These are phyloP conservation scores for Escovopsis sp. DNA, from an alignment of 2,329 filamentous ascomycete genomes.

Conservation along the genomic window DNA sequence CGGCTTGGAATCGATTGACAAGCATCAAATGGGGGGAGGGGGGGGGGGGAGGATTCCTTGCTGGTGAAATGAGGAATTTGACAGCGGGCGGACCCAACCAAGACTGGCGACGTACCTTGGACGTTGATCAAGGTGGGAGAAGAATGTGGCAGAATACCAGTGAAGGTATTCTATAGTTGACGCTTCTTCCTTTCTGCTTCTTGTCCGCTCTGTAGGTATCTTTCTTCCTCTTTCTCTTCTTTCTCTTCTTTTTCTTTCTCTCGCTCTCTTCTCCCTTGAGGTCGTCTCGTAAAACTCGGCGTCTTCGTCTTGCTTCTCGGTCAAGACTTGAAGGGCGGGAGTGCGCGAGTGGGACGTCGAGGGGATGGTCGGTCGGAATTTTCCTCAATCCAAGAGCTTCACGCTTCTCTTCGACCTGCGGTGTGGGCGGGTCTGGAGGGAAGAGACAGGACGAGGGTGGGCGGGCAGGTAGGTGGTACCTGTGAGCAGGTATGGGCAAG, in stretches of 20 bases:
- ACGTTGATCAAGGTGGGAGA: slow-evolving; percentile 7
- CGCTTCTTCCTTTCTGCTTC: slow-evolving; percentile 9
- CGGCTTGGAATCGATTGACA: slow-evolving; percentile 15
- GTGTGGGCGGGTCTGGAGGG: slow-evolving; percentile 29
- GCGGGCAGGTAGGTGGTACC: slow-evolving; percentile 17
- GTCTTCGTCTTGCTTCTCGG: slow-evolving; percentile 13
- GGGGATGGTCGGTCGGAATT: slow-evolving; percentile 15
- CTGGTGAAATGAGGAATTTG: slow-evolving; percentile 29
- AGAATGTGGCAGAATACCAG: slow-evolving; percentile 22
- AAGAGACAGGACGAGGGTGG: slow-evolving; percentile 37
- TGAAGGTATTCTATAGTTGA: slow-evolving; percentile 22
- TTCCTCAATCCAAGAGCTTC: slow-evolving; percentile 18
- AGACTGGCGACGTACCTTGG: slow-evolving; percentile 8
- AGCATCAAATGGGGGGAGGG: too few species aligned
- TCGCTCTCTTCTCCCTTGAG: slow-evolving; percentile 7
- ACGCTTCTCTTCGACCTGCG: slow-evolving; percentile 18
- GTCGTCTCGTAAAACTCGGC: slow-evolving; percentile 12
- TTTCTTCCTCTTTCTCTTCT: slow-evolving; percentile 14
- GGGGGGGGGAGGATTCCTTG: slow-evolving; percentile 21
- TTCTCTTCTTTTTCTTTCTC: slow-evolving; percentile 9
- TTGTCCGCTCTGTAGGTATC: slow-evolving; percentile 9
- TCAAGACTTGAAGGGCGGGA: slow-evolving; percentile 10
- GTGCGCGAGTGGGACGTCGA: slow-evolving; percentile 9
- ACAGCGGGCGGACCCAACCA: slow-evolving; percentile 6
- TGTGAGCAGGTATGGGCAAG: slow-evolving; percentile 16